These are phyloP conservation scores for Endotrypanum monterogeii DNA, from an alignment of 208 protist species.

Conservation along the genomic window DNA sequence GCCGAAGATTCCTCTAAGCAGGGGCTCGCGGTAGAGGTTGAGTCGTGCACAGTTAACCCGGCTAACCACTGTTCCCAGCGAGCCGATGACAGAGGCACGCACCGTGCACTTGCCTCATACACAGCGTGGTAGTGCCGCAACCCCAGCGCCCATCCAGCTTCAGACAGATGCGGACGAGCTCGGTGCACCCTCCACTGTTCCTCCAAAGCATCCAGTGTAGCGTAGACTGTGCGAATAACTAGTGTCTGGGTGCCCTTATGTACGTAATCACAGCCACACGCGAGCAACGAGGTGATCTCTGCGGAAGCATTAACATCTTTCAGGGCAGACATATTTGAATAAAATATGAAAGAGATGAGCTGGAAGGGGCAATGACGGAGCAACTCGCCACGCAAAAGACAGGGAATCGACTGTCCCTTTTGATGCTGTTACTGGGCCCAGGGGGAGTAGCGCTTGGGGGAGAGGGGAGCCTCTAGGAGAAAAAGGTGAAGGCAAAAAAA, in stretches of 20 bases:
- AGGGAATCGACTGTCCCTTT: background rate
- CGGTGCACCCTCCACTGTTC: constrained; percentile 2
- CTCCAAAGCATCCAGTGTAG: constrained; percentile 28
- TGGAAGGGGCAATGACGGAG: too few species aligned
- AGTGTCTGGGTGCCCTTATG: constrained; percentile 24
- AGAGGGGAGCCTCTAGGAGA: too few species aligned
- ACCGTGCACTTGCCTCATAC: constrained; percentile 27
- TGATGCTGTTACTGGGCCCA: too few species aligned
- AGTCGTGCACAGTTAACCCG: constrained; percentile 3
- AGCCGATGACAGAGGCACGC: constrained; percentile 29
- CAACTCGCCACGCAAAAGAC: too few species aligned
- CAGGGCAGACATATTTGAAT: constrained; percentile 18
- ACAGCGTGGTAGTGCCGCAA: constrained; percentile 49
- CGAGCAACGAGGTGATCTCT: constrained; percentile 21
- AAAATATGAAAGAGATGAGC: too few species aligned
- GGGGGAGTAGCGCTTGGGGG: background rate
- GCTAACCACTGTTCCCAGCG: constrained; percentile 44
- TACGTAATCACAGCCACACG: constrained; percentile 19
- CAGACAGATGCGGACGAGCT: background rate
- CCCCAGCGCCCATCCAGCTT: constrained; percentile 1
- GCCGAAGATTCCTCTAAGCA: background rate
- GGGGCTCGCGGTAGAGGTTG: background rate
- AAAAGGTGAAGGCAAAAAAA: background rate
- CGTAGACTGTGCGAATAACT: constrained; percentile 5
- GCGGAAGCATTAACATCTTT: constrained; percentile 5